Evolutionary conservation across 768 basidiomycete species (phyloP).

Genomic region (Phylloporus rhodoxanthus): DNA sequence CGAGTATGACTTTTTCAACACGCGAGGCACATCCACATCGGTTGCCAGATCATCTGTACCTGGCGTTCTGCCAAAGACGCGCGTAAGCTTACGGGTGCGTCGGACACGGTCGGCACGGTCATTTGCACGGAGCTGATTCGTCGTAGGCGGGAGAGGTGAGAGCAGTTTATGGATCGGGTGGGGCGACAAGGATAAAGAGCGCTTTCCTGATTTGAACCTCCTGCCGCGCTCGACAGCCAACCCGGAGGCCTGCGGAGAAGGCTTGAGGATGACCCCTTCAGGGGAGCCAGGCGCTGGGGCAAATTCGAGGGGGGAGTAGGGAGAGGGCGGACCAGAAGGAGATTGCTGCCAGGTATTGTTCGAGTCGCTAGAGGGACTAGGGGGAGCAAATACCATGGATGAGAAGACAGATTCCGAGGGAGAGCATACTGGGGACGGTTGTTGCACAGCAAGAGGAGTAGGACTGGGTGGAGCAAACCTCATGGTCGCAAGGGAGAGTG

Average conservation of each 20-base stretch:
- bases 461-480: slow-evolving; percentile 29
- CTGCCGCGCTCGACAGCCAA: slow-evolving; percentile 36
- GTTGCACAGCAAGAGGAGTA: slow-evolving; percentile 1
- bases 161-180: slow-evolving; percentile 6
- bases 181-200: slow-evolving; percentile 29
- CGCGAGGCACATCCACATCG: slow-evolving; percentile 23
- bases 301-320: slow-evolving; percentile 30
- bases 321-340: slow-evolving; percentile 22
- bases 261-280: slow-evolving; percentile 25
- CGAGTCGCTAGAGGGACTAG: slow-evolving; percentile 19
- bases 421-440: slow-evolving; percentile 8
- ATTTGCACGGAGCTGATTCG: slow-evolving; percentile 56
- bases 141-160: slow-evolving; percentile 51
- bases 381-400: slow-evolving; percentile 26
- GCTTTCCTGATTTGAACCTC: slow-evolving; percentile 18
- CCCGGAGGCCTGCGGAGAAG: slow-evolving; percentile 43
- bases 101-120: slow-evolving; percentile 69
- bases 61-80: slow-evolving; percentile 70
- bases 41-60: slow-evolving; percentile 34
- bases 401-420: slow-evolving; percentile 17
- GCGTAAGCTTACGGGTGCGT: slow-evolving; percentile 73
- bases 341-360: slow-evolving; percentile 11
- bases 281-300: slow-evolving; percentile 16
- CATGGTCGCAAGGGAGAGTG: slow-evolving; percentile 28
- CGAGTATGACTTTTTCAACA: slow-evolving; percentile 19